Conservation (phyloP, 345 rosid genomes). For the Pugionium dolabratum region DNA sequence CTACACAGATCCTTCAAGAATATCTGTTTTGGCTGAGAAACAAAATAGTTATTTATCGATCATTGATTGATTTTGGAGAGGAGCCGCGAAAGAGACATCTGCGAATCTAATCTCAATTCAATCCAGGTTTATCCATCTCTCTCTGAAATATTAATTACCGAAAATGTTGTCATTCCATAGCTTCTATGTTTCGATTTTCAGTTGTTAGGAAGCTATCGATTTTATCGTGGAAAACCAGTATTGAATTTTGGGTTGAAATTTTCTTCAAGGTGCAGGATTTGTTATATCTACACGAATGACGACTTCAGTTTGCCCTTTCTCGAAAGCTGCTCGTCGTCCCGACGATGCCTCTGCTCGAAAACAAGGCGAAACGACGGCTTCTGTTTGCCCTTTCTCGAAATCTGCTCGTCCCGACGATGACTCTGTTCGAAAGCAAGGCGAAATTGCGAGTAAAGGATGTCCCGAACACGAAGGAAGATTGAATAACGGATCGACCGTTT, state of each 20-base stretch:
- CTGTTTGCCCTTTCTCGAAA: slow-evolving; percentile 67
- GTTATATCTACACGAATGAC: slow-evolving; percentile 39
- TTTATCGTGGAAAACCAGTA: neutral
- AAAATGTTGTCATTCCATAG: slow-evolving; percentile 17
- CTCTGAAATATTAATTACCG: neutral
- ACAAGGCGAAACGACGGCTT: slow-evolving; percentile 27
- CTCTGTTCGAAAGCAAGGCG: slow-evolving; percentile 2
- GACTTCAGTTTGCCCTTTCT: slow-evolving; percentile 84
- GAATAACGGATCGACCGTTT: slow-evolving; percentile 43
- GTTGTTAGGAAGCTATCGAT: neutral
- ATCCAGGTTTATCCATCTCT: slow-evolving; percentile 31
- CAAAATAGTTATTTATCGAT: slow-evolving; percentile 12
- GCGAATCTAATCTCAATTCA: slow-evolving; percentile 19
- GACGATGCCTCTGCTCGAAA: slow-evolving; percentile 49
- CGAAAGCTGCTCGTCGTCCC: slow-evolving; percentile 59
- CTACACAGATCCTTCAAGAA: slow-evolving; percentile 8
- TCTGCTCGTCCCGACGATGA: slow-evolving; percentile 64
- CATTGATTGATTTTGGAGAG: slow-evolving; percentile 25
- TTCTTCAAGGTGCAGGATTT: slow-evolving; percentile 24
- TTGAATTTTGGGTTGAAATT: slow-evolving; percentile 2
- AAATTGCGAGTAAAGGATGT: slow-evolving; percentile 36
- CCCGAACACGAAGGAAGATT: slow-evolving; percentile 39
- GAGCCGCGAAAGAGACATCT: slow-evolving; percentile 24
- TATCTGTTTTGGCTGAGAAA: slow-evolving; percentile 8
- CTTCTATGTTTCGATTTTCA: slow-evolving; percentile 1